Base-by-base conservation (phyloP, 2,329 filamentous ascomycete genomes). In the Thelonectria discophora region DNA sequence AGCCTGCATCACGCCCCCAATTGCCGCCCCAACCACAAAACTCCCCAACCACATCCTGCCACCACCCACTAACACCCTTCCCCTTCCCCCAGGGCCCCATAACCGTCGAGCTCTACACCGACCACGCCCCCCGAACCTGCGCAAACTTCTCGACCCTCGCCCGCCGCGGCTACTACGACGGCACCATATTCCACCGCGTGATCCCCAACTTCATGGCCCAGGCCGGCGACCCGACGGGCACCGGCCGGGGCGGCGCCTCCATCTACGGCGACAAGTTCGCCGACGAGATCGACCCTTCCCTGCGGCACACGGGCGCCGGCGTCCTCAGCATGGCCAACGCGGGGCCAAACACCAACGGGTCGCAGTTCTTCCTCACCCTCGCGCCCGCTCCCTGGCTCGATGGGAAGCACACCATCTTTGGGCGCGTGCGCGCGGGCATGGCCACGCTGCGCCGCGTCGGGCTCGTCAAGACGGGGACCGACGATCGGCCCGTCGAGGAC, bases 151-250 rank as follows among this genome's bases (percentile, higher is more conserved):
- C 84, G 24, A 91, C 90, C 5, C 91, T 98, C 54, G 88, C 89
- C 18, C 81, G 86, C 64, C 86, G 93, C 69, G 92, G 92, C 69
- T 98, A 97, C 86, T 99, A 97, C 86, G 87, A 95, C 80, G 82
- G 80, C 75, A 87, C 91, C 62, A 81, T 94, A 73, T 94, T 98
- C 84, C 95, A 98, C 82, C 93, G 95, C 76, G 89, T 98, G 71
- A 98, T 99, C 74, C 89, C 92, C 54, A 88, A 92, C 79, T 99
- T 99, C 83, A 98, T 99, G 94, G 85, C 97, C 60, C 94, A 98
- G 81, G 92, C 90, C 64, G 94, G 94, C 61, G 95, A 99, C 77
- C 94, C 94, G 1, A 97, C 94, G 0, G 94, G 94, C 63, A 97
- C 93, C 1, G 95, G 95, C 54, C 88, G 93, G 61, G 95, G 95